A percentile compares a stretch with the other conserved stretches of the same genome.
phyloP scores from a whole-genome alignment of 805 yeast species.

The Deakozyma indianensis region DNA sequence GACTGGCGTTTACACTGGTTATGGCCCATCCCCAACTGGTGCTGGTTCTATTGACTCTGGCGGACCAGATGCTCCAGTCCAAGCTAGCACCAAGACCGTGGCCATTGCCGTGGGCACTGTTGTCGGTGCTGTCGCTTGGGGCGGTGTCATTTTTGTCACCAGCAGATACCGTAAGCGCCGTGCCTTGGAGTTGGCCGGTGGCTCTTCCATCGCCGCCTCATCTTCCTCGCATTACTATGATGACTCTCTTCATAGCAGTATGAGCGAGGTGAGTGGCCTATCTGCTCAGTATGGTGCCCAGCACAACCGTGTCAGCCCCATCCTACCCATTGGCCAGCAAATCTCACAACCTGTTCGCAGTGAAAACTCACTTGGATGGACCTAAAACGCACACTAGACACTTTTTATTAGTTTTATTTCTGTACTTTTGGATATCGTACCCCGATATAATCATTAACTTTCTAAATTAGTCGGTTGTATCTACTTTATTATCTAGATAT shows the following conservation, averaged over 20 bases:
- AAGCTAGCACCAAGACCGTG: slow-evolving; percentile 35
- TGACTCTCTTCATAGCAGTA: slow-evolving; percentile 12
- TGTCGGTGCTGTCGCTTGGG: slow-evolving; percentile 56
- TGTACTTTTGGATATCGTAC: neutral
- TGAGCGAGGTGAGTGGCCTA: slow-evolving; percentile 4
- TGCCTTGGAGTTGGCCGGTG: slow-evolving; percentile 8
- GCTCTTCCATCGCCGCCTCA: slow-evolving; percentile 4
- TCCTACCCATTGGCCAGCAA: slow-evolving; percentile 15
- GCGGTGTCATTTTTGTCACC: slow-evolving; percentile 43
- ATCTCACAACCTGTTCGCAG: slow-evolving; percentile 26
- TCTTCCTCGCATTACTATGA: slow-evolving; percentile 10
- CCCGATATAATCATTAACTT: neutral
- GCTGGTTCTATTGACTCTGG: slow-evolving; percentile 19
- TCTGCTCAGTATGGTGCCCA: neutral
- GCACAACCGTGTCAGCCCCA: slow-evolving; percentile 4
- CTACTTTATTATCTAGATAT: too few species aligned
- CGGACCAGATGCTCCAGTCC: slow-evolving; percentile 17
- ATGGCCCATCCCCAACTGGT: slow-evolving; percentile 16
- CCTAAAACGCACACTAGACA: slow-evolving; percentile 7
- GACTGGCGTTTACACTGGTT: slow-evolving; percentile 2
- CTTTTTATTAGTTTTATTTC: slow-evolving; percentile 3
- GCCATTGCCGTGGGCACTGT: slow-evolving; percentile 79
- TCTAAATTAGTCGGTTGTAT: too few species aligned
- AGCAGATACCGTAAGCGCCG: slow-evolving; percentile 28
- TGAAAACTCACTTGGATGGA: slow-evolving; percentile 28